Evolutionary conservation across 2,329 filamentous ascomycete species (phyloP), one percentile per base, ranked within the genome.

Genomic region (Cladosporium sp.): DNA sequence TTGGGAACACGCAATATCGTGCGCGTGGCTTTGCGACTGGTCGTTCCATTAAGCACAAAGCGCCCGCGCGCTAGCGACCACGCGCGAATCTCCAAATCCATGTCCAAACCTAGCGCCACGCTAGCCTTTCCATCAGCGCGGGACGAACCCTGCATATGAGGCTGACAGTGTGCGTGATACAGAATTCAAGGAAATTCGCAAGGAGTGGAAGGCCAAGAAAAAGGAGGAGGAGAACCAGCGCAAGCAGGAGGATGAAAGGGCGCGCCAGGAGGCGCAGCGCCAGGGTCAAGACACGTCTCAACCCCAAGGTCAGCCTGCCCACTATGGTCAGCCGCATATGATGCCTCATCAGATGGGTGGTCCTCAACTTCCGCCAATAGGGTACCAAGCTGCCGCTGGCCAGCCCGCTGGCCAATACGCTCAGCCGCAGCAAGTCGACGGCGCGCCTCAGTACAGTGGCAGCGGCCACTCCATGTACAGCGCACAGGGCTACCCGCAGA

Each of bases 111-210:
- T 68, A 66, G 65, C 61, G 67, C 62, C 43, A 50, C 56, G 46
- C 57, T 60, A 64, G 57, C 54, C 53, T 19, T 59, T 51, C 58
- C 58, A 58, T 45, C 50, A 58, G 52, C 55, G 52, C 58, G 59
- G 56, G 44, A 53, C 53, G 41, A 35, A 44, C 58, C 54, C 54
- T 62, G 59, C 61, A 63, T 56, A 53, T 37, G 28, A 45, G 64
- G 63, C 72, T 74, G 66, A 74, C 70, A 64, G 22, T 58, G 56
- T 53, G 52, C 57, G 54, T 55, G 34, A 54, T 64, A 59, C 66
- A 97, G 93, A 97, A 72, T 97, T 98, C 76, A 98, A 98, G 70
- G 93, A 98, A 67, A 96, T 97, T 56, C 87, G 93, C 58, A 97
- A 97, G 69, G 92, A 97, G 68, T 98, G 93, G 93, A 98, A 97